Percentiles rank a stretch among this genome's conserved stretches.
phyloP scores from a whole-genome alignment of 1,139 yeast species.

The Yamadazyma oceani region DNA sequence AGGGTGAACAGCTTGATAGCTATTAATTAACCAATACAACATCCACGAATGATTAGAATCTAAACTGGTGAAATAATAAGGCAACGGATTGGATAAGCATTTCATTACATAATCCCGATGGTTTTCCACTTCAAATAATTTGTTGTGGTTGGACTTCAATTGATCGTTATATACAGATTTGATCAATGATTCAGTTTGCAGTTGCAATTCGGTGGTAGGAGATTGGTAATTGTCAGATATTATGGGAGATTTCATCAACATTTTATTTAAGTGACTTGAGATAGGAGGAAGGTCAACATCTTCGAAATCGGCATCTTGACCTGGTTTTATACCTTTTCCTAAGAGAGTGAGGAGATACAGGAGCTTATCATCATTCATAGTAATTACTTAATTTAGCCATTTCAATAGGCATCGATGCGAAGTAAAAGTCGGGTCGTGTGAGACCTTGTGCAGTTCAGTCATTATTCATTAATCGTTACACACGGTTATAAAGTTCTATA shows the following conservation, averaged over 20 bases:
- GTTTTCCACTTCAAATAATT: constrained; percentile 16
- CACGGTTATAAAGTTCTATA: constrained; percentile 6
- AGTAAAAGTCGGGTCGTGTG: no score
- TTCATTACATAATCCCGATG: constrained; percentile 19
- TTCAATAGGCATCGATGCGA: no score
- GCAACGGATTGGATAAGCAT: constrained; percentile 32
- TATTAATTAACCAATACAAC: constrained; percentile 77
- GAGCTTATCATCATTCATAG: constrained; percentile 14
- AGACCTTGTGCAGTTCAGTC: no score
- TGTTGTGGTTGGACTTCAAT: constrained; percentile 13
- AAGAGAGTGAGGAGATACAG: constrained; percentile 19
- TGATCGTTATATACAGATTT: constrained; percentile 25
- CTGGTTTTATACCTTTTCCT: constrained; percentile 14
- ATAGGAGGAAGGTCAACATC: constrained; percentile 17
- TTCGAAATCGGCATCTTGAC: constrained; percentile 13
- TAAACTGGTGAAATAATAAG: constrained; percentile 46
- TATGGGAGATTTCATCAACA: constrained; percentile 17
- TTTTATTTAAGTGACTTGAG: constrained; percentile 12
- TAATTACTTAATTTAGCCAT: constrained; percentile 14
- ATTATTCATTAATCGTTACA: constrained; percentile 9
- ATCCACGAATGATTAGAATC: constrained; percentile 96
- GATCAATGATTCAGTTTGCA: constrained; percentile 38
- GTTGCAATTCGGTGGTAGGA: constrained; percentile 42
- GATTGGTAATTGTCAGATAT: constrained; percentile 21
- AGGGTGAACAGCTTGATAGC: constrained; percentile 21